Evolutionary conservation across 208 protist species (phyloP).

Genomic region (Acanthamoeba castellanii): DNA sequence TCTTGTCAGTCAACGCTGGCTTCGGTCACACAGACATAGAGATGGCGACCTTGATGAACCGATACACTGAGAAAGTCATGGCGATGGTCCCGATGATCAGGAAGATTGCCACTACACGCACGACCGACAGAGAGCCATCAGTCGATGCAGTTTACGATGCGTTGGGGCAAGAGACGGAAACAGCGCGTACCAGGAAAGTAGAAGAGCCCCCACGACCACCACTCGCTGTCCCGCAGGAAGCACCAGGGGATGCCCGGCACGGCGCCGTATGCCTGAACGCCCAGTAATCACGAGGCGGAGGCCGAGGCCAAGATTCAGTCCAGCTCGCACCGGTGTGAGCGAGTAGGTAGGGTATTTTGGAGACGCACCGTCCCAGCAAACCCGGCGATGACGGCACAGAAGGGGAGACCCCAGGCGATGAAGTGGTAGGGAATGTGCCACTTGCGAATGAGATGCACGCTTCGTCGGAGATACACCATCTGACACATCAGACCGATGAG

Average conservation of each 20-base stretch:
- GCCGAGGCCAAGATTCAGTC: background rate
- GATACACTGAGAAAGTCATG: background rate
- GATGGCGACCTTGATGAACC: background rate
- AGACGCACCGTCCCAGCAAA: background rate
- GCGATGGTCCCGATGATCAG: background rate
- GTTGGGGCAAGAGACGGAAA: background rate
- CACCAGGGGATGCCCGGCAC: background rate
- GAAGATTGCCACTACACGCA: background rate
- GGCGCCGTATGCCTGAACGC: background rate
- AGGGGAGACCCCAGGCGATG: background rate
- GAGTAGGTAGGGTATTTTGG: background rate
- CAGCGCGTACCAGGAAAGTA: background rate
- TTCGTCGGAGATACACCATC: slow-evolving; percentile 33
- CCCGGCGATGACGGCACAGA: background rate
- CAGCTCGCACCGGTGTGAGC: background rate
- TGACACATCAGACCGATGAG: background rate
- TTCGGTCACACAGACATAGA: background rate
- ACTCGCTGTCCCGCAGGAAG: background rate
- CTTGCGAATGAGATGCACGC: background rate
- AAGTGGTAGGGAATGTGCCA: slow-evolving; percentile 37
- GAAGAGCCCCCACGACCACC: slow-evolving; percentile 26
- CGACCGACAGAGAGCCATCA: background rate
- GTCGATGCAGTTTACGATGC: background rate
- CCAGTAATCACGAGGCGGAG: background rate
- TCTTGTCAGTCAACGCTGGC: background rate